Conservation (phyloP, 1,284 basidiomycete genomes). For the Malassezia japonica region DNA sequence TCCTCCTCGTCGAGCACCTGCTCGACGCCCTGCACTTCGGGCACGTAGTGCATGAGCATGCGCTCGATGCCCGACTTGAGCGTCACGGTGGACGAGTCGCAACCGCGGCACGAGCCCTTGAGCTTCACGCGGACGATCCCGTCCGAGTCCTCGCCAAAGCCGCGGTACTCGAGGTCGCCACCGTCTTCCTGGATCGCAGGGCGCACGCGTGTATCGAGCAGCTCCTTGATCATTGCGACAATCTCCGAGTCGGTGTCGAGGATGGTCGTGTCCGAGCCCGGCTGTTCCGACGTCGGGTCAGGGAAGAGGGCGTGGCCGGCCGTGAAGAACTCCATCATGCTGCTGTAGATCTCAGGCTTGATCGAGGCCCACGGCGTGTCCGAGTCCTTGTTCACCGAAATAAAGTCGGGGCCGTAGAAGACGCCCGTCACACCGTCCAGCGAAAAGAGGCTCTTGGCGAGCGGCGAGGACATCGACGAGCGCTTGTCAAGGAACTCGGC, state of each 20-base stretch:
- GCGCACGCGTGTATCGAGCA: constrained; percentile 84
- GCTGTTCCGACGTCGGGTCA: constrained; percentile 53
- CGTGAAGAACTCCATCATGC: constrained; percentile 95
- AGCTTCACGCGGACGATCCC: constrained; percentile 66
- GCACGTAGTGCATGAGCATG: constrained; percentile 98
- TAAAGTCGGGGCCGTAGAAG: constrained; percentile 96
- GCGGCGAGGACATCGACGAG: constrained; percentile 59
- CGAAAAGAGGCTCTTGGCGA: constrained; percentile 84
- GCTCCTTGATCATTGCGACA: constrained; percentile 97
- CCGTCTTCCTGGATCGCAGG: constrained; percentile 95
- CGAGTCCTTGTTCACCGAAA: constrained; percentile 85
- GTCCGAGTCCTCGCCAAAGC: constrained; percentile 56
- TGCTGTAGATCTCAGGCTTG: constrained; percentile 97
- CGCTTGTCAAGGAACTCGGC: constrained; percentile 81
- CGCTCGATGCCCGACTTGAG: constrained; percentile 69
- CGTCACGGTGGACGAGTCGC: constrained; percentile 82
- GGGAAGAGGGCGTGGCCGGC: constrained; percentile 76
- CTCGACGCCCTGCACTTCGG: constrained; percentile 92
- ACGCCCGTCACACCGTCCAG: constrained; percentile 79
- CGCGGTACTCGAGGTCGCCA: constrained; percentile 75
- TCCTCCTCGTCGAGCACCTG: constrained; percentile 90
- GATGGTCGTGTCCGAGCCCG: constrained; percentile 88
- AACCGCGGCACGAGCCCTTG: constrained; percentile 93
- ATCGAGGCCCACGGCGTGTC: constrained; percentile 77
- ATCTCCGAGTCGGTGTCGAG: constrained; percentile 93